These are phyloP conservation scores for Hypoxylon trugodes DNA, from an alignment of 495 filamentous ascomycete genomes.

Conservation along the genomic window DNA sequence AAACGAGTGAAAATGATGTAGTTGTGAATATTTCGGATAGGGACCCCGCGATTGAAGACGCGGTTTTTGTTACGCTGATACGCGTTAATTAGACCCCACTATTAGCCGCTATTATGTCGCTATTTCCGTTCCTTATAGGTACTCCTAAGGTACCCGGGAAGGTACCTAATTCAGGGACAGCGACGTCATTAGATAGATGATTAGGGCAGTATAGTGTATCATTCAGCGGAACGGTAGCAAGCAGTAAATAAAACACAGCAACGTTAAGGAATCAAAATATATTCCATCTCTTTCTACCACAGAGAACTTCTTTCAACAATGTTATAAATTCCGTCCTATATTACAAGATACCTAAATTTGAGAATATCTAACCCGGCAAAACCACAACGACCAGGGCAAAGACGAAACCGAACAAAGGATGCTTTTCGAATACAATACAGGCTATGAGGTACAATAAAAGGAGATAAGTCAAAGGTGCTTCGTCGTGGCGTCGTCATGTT, in stretches of 20 bases:
- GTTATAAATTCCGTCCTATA: constrained; percentile 20
- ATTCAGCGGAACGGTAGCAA: no score
- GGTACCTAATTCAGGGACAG: no score
- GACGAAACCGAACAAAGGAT: constrained; percentile 23
- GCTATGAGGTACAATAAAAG: constrained; percentile 39
- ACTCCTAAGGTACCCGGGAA: no score
- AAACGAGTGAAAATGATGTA: not conserved
- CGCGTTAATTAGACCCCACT: constrained; percentile 33
- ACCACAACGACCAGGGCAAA: constrained; percentile 13
- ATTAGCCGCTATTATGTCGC: constrained; percentile 13
- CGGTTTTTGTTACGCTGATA: constrained; percentile 23
- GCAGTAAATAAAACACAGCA: no score
- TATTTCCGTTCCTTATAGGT: no score
- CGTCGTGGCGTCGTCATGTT: constrained; percentile 44
- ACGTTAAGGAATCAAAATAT: no score
- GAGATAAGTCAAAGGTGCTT: constrained; percentile 33
- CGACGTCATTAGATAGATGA: no score
- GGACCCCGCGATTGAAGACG: constrained; percentile 31
- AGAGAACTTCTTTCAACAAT: not conserved
- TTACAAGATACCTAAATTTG: constrained; percentile 37
- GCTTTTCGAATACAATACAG: constrained; percentile 41
- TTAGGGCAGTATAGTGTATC: no score
- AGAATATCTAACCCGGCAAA: constrained; percentile 9
- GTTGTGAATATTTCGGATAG: not conserved
- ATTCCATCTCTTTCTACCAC: not conserved